Base-by-base conservation (phyloP, 176 grass and related monocot species). In the Eleusine coracana region DNA sequence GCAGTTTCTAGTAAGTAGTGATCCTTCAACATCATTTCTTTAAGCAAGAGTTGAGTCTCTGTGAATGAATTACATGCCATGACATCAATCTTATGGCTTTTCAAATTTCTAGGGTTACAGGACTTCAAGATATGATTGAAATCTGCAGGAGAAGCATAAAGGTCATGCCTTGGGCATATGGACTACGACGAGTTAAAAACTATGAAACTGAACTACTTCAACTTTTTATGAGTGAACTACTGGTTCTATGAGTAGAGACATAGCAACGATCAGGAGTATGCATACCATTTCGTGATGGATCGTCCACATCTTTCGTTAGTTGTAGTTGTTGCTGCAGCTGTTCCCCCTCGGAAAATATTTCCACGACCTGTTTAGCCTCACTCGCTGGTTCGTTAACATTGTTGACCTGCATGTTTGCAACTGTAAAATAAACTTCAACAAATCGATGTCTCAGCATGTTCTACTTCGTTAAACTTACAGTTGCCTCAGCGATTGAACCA, bases 1-100 rank as follows among this genome's bases (percentile, higher is more conserved):
- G 87, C 89, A 0, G 86, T 87, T 46, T 96, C 77, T 0, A 96
- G 77, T 68, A 94, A 87, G 54, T 96, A 88, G 5, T 81, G 81
- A 83, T 96, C 91, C 70, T 87, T 87, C 1, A 86, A 65, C 71
- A 99, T 29, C 73, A 85, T 51, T 73, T 80, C 80, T 42, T 29
- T 81, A 13, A 99, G 93, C 41, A 94, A 17, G 27, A 74, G 75
- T 10, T 92, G 93, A 29, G 93, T 89, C 25, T 92, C 69, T 64
- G 90, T 94, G 28, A 92, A 90, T 38, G 71, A 85, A 86, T 85
- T 82, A 23, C 42, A 83, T 27, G 88, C 62, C 29, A 90, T 18
- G 0, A 52, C 68, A 78, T 51, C 23, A 3, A 31, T 90, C 38
- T 82, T 74, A 7, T 68, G 73, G 12, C 58, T n/a, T 23, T 40